Evolutionary conservation across 1,284 basidiomycete species (phyloP).

Genomic region (Microbotryum violaceum): DNA sequence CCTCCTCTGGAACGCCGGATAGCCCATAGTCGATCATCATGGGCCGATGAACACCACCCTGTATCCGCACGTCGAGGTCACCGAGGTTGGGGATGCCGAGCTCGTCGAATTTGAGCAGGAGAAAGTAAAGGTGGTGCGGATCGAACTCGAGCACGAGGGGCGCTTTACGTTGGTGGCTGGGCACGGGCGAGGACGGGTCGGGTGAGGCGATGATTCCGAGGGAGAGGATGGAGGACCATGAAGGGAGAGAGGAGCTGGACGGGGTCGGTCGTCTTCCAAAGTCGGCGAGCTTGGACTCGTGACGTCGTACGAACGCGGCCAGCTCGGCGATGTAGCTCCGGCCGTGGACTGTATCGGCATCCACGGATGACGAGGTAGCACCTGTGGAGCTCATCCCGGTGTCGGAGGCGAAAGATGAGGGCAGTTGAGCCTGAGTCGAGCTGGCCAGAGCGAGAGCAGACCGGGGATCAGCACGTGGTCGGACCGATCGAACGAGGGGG

Average conservation of each 20-base stretch:
- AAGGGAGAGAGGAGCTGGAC: neutral
- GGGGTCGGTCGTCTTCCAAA: slow-evolving; percentile 5
- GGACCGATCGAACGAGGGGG: no score
- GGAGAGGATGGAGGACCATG: slow-evolving; percentile 22
- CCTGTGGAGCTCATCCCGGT: no score
- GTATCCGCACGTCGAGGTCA: slow-evolving; percentile 67
- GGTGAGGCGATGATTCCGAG: slow-evolving; percentile 24
- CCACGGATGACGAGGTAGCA: no score
- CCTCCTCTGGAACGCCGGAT: neutral
- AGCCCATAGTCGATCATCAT: slow-evolving; percentile 57
- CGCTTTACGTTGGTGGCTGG: neutral
- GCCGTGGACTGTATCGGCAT: neutral
- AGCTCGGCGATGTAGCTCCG: slow-evolving; percentile 19
- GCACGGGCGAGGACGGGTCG: slow-evolving; percentile 1
- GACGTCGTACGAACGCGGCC: slow-evolving; percentile 17
- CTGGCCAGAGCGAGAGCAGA: no score
- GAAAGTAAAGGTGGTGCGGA: slow-evolving; percentile 75
- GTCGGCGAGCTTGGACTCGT: slow-evolving; percentile 25
- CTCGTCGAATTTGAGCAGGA: slow-evolving; percentile 76
- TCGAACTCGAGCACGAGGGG: slow-evolving; percentile 59
- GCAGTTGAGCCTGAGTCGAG: no score
- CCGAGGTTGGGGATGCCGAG: slow-evolving; percentile 60
- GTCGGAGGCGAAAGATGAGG: no score
- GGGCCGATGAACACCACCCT: slow-evolving; percentile 57
- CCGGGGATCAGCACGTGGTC: no score